phyloP scores from a whole-genome alignment of 306 rosid genomes.

The Vigna hirtella region DNA sequence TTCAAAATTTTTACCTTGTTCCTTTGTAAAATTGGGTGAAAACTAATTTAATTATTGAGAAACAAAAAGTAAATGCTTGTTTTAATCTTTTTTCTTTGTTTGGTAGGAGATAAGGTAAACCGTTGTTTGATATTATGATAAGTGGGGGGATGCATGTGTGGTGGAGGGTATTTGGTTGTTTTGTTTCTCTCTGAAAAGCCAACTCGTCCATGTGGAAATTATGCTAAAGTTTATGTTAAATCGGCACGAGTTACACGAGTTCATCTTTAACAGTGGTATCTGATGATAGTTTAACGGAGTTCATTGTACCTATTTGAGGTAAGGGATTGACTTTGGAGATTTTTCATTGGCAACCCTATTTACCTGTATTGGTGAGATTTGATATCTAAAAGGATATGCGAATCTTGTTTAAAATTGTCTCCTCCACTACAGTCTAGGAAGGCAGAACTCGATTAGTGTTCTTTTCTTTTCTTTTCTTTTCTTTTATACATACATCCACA shows the following conservation, averaged over 20 bases:
- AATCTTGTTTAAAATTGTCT: neutral
- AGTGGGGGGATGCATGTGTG: constrained; percentile 26
- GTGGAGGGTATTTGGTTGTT: constrained; percentile 38
- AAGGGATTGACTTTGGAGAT: neutral
- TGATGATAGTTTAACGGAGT: neutral
- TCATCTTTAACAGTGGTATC: neutral
- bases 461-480: neutral
- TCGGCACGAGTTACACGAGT: constrained; percentile 3
- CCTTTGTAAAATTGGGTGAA: neutral
- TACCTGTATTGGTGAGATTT: neutral
- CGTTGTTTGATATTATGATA: constrained; percentile 9
- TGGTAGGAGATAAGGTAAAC: neutral
- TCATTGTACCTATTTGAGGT: neutral
- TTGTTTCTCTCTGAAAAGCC: constrained; percentile 12
- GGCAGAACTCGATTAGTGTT: neutral
- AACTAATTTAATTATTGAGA: neutral
- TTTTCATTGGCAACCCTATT: constrained; percentile 2
- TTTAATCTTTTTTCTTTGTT: neutral
- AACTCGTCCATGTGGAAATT: constrained; percentile 1
- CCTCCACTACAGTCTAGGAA: neutral
- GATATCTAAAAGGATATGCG: neutral
- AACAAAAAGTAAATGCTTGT: neutral
- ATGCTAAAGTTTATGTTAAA: neutral
- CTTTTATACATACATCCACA: neutral
- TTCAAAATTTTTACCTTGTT: neutral